Base-by-base conservation (phyloP, 2,329 filamentous ascomycete species). In the Cercospora sp. region DNA sequence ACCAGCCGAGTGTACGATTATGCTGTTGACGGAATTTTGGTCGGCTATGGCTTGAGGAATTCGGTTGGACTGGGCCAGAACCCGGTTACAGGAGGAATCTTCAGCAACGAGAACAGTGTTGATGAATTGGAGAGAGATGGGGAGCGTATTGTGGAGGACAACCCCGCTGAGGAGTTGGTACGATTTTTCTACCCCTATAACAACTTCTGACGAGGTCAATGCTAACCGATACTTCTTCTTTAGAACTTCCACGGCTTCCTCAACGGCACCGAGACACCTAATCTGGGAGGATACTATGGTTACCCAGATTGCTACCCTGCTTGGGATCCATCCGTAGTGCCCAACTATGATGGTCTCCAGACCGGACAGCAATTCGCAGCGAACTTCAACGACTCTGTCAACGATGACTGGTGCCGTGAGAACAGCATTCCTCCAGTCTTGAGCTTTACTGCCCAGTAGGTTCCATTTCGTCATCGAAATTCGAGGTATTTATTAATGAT, bases 41-140 rank as follows among this genome's bases (percentile, higher is more conserved):
- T 78, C 70, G 86, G 89, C 16, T 93, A 89, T 89, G 91, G 91
- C 8, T 81, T 93, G 60, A 84, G 90, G 31, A 93, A 93, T 76
- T 88, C 88, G 0, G 89, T 92, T 4, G 91, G 90, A 9, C 79
- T 93, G 3, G 88, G 82, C 16, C 89, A 91, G 77, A 83, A 91
- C 62, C 83, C 84, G 5, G 70, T 75, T 20, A 81, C 77, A 30
- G 84, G 84, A 33, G 83, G 80, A 65, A 82, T 86, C 36, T 86
- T 80, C 73, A 80, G 79, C 20, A 89, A 93, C 7, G 91, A 93
- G 78, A 93, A 92, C 78, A 90, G 87, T 1, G 87, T 87, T 7
- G 90, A 92, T 77, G 78, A 90, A 36, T 81, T 92, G n/a, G 72
- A 62, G 13, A 69, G 74, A 16, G 28, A 68, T 26, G 73, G 71